Base-by-base conservation (phyloP, 768 basidiomycete genomes). In the Tylopilus sp. region DNA sequence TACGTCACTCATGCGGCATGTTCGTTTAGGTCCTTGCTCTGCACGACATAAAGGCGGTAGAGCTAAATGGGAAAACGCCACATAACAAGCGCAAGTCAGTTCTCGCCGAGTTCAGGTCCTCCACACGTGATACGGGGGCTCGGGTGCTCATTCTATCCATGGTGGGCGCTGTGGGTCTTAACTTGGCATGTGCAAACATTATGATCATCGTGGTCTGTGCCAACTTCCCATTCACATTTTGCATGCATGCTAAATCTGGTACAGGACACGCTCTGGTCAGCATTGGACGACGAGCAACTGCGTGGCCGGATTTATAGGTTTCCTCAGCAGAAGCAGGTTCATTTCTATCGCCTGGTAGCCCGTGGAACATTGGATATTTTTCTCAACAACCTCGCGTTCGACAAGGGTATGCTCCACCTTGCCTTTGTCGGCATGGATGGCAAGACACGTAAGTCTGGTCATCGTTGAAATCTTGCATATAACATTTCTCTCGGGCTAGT, bases 321-420 rank as follows among this genome's bases (percentile, higher is more conserved):
- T 19, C 47, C 47, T 3, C 36, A 48, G 14, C 2, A 21, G 1
- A 48, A 47, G 10, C 45, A 47, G 8, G 66, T 68, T 0, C 45
- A 47, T 6, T 30, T 67, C 5, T 66, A 66, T 26, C 45, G 54
- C 0, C 30, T 64, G 0, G 54, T 68, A 9, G 54, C 55, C 0
- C 24, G 48, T 0, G 22, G 44, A 0, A 64, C 64, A 0, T 24
- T 25, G 1, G 34, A 47, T 25, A 25, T 47, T 2, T 47, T 47
- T n/a, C 25, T 47, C 9, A 47, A 65, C 45, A 65, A 64, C n/a
- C 57, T 67, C 1, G 53, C 55, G 0, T 65, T 68, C 33, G 48
- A 47, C 19, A 62, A 62, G 5, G 53, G 58, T 1, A 10, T 45
- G 6, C 2, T 60, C 0, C 53, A 57, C 8, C 0, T 9, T 0